Percentiles rank a stretch among this genome's conserved stretches.
Conservation (phyloP, 441 rosid genomes). For the Flueggea neowawraea region DNA sequence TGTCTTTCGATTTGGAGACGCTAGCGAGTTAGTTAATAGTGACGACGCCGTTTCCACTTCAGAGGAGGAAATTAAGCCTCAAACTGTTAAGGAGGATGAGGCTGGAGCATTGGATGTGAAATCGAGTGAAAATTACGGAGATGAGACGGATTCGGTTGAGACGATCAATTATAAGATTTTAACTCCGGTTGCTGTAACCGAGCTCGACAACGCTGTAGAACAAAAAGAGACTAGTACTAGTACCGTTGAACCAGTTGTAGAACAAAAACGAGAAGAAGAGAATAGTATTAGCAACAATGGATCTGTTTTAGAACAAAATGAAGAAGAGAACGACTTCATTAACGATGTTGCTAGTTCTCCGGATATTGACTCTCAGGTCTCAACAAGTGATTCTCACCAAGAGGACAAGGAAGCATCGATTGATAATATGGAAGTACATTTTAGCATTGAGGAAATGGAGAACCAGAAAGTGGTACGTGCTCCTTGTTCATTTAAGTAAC, state of each 20-base stretch:
- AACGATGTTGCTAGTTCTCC: not conserved
- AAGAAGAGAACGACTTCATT: not conserved
- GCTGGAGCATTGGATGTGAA: not conserved
- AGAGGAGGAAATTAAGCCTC: conserved; percentile 2
- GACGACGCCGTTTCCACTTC: conserved; percentile 15
- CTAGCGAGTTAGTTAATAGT: conserved; percentile 28
- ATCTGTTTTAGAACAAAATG: not conserved
- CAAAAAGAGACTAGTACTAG: conserved; percentile 12
- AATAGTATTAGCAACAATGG: conserved; percentile 10
- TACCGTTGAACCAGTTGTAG: not conserved
- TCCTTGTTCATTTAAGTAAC: conserved; percentile 6
- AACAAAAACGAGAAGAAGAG: not conserved
- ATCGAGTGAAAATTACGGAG: not conserved
- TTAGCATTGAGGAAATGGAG: conserved; percentile 15
- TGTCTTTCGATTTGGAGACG: conserved; percentile 59
- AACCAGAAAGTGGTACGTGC: conserved; percentile 47
- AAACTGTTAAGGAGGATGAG: not conserved
- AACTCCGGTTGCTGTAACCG: conserved; percentile 7
- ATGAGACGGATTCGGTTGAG: no score
- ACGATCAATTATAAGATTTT: conserved; percentile 20
- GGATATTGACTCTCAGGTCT: no score
- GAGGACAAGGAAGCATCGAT: conserved; percentile 15
- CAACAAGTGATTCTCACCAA: no score
- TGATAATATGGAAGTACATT: conserved; percentile 10
- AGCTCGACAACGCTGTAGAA: conserved; percentile 12